Evolutionary conservation across 163 green algal species (phyloP).

Genomic region (Chlorella variabilis): DNA sequence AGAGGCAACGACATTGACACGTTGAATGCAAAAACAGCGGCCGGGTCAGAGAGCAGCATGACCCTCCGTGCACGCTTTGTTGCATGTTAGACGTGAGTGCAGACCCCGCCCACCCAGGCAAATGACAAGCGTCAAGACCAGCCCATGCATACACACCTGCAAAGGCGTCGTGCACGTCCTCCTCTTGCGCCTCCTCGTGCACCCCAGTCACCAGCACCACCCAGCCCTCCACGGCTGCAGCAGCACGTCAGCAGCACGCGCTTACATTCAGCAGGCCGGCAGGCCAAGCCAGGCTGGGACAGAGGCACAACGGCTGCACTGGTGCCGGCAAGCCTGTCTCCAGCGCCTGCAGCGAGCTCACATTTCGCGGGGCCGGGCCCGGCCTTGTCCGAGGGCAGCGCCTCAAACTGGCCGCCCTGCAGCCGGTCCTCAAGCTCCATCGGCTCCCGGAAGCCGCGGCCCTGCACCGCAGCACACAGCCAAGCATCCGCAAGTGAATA

Average conservation of each 20-base stretch:
- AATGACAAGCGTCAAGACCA: neutral
- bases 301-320: neutral
- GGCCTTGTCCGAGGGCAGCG: slow-evolving; percentile 28
- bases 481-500: neutral
- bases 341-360: too few relatives aligned
- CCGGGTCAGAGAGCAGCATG: too few relatives aligned
- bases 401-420: slow-evolving; percentile 32
- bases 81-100: too few relatives aligned
- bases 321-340: too few relatives aligned
- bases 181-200: slow-evolving; percentile 94
- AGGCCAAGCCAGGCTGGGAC: too few relatives aligned
- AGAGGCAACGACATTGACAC: neutral
- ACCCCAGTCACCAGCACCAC: slow-evolving; percentile 92
- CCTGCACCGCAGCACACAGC: slow-evolving; percentile 2
- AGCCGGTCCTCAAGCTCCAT: slow-evolving; percentile 31
- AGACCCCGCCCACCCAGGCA: too few relatives aligned
- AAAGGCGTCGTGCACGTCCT: slow-evolving; percentile 93
- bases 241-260: neutral
- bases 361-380: slow-evolving; percentile 41
- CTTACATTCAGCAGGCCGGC: neutral
- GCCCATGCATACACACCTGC: slow-evolving; percentile 56
- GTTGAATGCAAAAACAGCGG: neutral
- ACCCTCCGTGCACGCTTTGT: too few relatives aligned
- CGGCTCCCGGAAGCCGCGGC: slow-evolving; percentile 37
- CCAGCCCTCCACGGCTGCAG: slow-evolving; percentile 91